Percentiles rank a stretch among this genome's conserved stretches.
Conservation (phyloP, 495 filamentous ascomycete species). For the Tuber magnatum region DNA sequence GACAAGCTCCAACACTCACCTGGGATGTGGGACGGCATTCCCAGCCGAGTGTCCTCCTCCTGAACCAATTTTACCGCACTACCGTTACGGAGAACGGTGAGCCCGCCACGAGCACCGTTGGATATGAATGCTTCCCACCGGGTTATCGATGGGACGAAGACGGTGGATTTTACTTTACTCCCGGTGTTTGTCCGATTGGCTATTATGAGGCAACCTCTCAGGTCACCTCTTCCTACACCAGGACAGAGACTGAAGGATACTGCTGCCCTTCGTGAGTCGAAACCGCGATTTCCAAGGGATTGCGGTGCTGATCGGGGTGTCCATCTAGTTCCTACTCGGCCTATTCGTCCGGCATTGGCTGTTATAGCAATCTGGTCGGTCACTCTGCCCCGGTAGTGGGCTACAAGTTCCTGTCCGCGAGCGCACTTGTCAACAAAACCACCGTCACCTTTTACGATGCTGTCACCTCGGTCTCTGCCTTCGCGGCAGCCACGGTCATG, state of each 20-base stretch:
- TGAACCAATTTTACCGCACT: not conserved
- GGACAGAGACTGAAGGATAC: not conserved
- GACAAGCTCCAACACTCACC: not conserved
- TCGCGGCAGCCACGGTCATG: not conserved
- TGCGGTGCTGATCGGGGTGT: not conserved
- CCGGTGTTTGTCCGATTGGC: not conserved
- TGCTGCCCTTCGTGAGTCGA: conserved; percentile 2
- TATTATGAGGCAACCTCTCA: not conserved
- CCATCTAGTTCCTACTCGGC: not conserved
- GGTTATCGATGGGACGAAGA: not conserved
- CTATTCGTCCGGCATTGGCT: not conserved
- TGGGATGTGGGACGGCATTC: not conserved
- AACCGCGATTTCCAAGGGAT: not conserved
- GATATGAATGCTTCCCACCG: not conserved
- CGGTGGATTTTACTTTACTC: not conserved
- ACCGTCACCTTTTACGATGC: conserved; percentile 2
- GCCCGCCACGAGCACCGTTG: not conserved
- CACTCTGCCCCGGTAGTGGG: not conserved
- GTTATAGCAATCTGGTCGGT: not conserved
- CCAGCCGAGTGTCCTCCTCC: not conserved
- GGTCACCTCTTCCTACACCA: not conserved
- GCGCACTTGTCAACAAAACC: not conserved
- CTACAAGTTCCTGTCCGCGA: not conserved
- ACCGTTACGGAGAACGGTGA: not conserved
- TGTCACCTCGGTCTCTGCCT: not conserved